Percentiles rank a stretch among this genome's conserved stretches.
phyloP scores from a whole-genome alignment of 495 filamentous ascomycete species.

The Lophium mytilinum region DNA sequence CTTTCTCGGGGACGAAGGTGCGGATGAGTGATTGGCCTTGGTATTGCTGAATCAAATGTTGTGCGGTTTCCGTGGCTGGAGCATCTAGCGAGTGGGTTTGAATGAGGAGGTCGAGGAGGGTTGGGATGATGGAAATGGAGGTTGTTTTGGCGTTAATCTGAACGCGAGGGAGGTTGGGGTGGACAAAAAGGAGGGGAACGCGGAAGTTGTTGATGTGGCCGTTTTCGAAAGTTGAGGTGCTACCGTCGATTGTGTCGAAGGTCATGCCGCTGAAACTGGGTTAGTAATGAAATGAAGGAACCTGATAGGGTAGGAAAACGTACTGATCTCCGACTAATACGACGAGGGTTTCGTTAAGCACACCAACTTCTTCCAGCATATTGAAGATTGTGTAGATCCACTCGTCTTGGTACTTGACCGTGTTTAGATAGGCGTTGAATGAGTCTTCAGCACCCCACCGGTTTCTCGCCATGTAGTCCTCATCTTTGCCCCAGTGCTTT shows the following conservation, averaged over 20 bases:
- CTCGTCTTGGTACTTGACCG: conserved; percentile 37
- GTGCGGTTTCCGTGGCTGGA: conserved; percentile 32
- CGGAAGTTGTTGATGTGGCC: conserved; percentile 44
- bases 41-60: conserved; percentile 36
- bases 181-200: conserved; percentile 43
- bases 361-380: conserved; percentile 41
- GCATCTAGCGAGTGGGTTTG: conserved; percentile 38
- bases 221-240: conserved; percentile 44
- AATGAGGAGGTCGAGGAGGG: conserved; percentile 43
- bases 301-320: conserved; percentile 4
- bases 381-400: conserved; percentile 42
- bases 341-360: conserved; percentile 44
- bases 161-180: conserved; percentile 40
- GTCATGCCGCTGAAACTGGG: conserved; percentile 30
- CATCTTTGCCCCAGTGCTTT: conserved; percentile 29
- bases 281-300: not conserved
- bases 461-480: conserved; percentile 30
- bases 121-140: conserved; percentile 42
- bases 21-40: conserved; percentile 43
- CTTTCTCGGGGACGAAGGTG: conserved; percentile 31
- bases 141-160: conserved; percentile 39
- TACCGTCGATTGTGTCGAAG: conserved; percentile 38
- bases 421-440: conserved; percentile 40
- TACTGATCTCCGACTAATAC: conserved; percentile 45
- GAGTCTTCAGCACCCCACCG: conserved; percentile 23